These are phyloP conservation scores for Cucumis hystrix DNA, from an alignment of 306 rosid genomes.

Conservation along the genomic window DNA sequence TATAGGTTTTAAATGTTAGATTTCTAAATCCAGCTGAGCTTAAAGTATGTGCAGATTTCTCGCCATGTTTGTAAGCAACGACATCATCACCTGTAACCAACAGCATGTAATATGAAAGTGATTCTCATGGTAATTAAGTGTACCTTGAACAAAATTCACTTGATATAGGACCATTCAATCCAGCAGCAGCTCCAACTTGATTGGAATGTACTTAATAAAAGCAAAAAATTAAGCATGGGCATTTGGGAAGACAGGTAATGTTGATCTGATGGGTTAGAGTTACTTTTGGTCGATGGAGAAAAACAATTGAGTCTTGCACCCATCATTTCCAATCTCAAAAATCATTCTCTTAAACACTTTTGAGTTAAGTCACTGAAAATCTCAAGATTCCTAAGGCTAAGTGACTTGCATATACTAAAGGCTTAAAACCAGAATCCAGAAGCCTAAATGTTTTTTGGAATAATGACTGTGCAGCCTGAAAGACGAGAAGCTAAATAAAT, in stretches of 20 bases:
- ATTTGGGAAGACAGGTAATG: not conserved
- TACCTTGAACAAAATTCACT: not conserved
- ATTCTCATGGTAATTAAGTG: not conserved
- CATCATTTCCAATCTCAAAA: not conserved
- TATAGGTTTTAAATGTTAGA: constrained; percentile 60
- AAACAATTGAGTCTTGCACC: not conserved
- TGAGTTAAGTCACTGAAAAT: not conserved
- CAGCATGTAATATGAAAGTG: not conserved
- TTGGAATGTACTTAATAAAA: not conserved
- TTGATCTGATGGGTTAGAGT: no score
- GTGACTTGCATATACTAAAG: not conserved
- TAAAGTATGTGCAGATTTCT: constrained; percentile 64
- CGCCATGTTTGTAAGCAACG: constrained; percentile 61
- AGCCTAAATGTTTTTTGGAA: not conserved
- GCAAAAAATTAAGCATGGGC: not conserved
- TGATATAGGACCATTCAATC: not conserved
- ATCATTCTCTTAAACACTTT: not conserved
- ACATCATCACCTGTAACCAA: constrained; percentile 68
- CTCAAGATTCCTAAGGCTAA: not conserved
- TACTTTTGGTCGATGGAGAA: not conserved
- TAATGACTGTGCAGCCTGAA: not conserved
- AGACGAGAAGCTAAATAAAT: not conserved
- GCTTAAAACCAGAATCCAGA: not conserved
- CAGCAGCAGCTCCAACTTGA: not conserved
- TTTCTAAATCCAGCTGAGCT: constrained; percentile 70